Evolutionary conservation across 805 yeast genomes (phyloP), one percentile per base, ranked within the genome.

Genomic region (Kluyveromyces lactis): DNA sequence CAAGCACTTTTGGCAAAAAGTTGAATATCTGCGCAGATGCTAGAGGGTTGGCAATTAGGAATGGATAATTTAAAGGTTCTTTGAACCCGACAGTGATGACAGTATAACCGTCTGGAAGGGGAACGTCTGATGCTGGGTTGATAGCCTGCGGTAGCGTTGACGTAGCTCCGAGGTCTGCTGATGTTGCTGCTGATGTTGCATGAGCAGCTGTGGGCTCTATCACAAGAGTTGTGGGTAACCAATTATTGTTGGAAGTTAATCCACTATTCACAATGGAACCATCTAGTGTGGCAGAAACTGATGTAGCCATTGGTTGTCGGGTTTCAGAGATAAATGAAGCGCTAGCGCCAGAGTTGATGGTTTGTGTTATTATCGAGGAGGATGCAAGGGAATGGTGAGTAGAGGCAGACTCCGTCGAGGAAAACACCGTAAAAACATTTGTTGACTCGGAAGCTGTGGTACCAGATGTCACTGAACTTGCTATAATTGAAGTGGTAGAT

Each of bases 11-110:
- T 11, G 96, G 95, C 50, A 89, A 69, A 58, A 79, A 86, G 56
- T 68, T 77, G 50, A 54, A 61, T 21, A 65, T 70, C 28, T 80
- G 90, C 28, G 75, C 81, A 48, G 95, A 84, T 47, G 97, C 86
- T 56, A 69, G 84, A 43, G 94, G 84, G 54, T 87, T 78, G 50
- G 67, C 83, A 48, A 73, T 90, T 47, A 89, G 83, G 48, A 86
- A 86, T 52, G 85, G 85, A 59, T 86, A 89, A 60, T 86, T 86
- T 60, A 86, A 74, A 3, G 79, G 72, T 42, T 75, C 63, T 50
- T 77, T 75, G 68, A 89, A 87, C 2, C 58, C 58, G 26, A 53
- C 36, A 0, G 54, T 49, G 8, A 53, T 47, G 15, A 43, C 38
- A 9, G 40, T 30, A 23, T 51, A 49, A 27, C 43, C 40, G 10